These are phyloP conservation scores for Stemphylium vesicarium DNA, from an alignment of 2,329 filamentous ascomycete species.

Conservation along the genomic window DNA sequence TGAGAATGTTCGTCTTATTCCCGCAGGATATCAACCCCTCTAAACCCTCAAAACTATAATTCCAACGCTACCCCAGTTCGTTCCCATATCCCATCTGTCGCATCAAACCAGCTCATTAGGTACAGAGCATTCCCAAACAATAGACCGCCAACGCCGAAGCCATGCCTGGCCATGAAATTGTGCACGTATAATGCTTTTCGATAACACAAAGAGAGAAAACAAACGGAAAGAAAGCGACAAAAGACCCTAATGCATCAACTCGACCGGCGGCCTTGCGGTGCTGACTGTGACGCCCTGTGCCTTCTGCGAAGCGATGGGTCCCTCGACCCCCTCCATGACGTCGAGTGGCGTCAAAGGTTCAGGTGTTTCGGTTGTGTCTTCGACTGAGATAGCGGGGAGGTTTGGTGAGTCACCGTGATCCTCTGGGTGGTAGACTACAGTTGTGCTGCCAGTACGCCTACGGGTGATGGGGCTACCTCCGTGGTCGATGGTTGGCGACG, in stretches of 20 bases:
- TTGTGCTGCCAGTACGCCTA: constrained; percentile 60
- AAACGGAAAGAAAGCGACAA: constrained; percentile 3
- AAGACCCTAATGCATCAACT: constrained; percentile 43
- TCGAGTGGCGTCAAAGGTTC: constrained; percentile 59
- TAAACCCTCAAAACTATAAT: background rate
- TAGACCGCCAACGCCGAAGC: constrained; percentile 32
- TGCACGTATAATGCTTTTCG: constrained; percentile 23
- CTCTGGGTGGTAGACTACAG: constrained; percentile 67
- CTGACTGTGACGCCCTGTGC: constrained; percentile 42
- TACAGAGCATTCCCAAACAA: background rate
- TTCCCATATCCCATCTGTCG: background rate
- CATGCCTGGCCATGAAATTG: constrained; percentile 20
- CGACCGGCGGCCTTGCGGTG: constrained; percentile 49
- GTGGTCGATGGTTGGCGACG: constrained; percentile 33
- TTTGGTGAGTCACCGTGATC: constrained; percentile 66
- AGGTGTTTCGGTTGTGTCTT: constrained; percentile 61
- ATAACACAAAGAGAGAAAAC: constrained; percentile 14
- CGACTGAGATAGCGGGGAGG: constrained; percentile 68
- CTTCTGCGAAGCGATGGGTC: constrained; percentile 43
- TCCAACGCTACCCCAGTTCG: background rate
- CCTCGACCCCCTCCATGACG: constrained; percentile 45
- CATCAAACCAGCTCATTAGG: background rate
- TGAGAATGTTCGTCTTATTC: constrained; percentile 5
- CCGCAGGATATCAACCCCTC: background rate
- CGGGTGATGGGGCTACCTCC: constrained; percentile 27